Conservation (phyloP, 2,329 filamentous ascomycete genomes). For the Talaromyces verruculosus region DNA sequence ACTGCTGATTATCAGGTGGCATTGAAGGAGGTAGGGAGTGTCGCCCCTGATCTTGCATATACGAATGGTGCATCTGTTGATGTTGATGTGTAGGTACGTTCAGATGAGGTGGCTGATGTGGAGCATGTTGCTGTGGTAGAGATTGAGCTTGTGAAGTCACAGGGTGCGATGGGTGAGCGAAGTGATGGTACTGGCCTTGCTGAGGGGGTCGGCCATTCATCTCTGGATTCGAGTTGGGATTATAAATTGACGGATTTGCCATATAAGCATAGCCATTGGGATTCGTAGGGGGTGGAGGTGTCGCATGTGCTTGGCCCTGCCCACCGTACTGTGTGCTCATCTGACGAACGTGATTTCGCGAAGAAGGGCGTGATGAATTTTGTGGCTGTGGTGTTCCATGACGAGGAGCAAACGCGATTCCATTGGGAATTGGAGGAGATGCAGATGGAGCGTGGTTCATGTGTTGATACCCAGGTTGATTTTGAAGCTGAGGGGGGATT, state of each 20-base stretch:
- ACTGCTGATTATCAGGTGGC: slow-evolving; percentile 50
- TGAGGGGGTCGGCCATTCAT: slow-evolving; percentile 49
- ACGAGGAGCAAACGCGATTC: slow-evolving; percentile 68
- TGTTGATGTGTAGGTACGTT: slow-evolving; percentile 43
- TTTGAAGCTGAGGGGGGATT: slow-evolving; percentile 70
- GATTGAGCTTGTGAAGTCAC: slow-evolving; percentile 43
- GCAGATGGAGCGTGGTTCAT: slow-evolving; percentile 82
- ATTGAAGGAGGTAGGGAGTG: slow-evolving; percentile 72
- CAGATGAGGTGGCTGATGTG: slow-evolving; percentile 31
- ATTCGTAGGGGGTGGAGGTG: slow-evolving; percentile 59
- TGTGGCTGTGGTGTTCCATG: slow-evolving; percentile 80
- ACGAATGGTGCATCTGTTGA: slow-evolving; percentile 60
- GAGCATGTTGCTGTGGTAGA: slow-evolving; percentile 36
- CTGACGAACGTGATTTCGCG: slow-evolving; percentile 74
- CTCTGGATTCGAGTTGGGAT: slow-evolving; percentile 56
- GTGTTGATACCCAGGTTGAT: slow-evolving; percentile 67
- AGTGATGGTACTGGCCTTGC: slow-evolving; percentile 45
- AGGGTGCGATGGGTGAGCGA: slow-evolving; percentile 37
- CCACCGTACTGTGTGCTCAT: slow-evolving; percentile 70
- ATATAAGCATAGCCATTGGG: slow-evolving; percentile 78
- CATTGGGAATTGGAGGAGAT: slow-evolving; percentile 83
- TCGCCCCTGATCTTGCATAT: slow-evolving; percentile 70
- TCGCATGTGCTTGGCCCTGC: slow-evolving; percentile 54
- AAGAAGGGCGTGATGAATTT: slow-evolving; percentile 72
- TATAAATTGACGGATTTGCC: slow-evolving; percentile 82